Base-by-base conservation (phyloP, 345 rosid species). In the Populus nigra region DNA sequence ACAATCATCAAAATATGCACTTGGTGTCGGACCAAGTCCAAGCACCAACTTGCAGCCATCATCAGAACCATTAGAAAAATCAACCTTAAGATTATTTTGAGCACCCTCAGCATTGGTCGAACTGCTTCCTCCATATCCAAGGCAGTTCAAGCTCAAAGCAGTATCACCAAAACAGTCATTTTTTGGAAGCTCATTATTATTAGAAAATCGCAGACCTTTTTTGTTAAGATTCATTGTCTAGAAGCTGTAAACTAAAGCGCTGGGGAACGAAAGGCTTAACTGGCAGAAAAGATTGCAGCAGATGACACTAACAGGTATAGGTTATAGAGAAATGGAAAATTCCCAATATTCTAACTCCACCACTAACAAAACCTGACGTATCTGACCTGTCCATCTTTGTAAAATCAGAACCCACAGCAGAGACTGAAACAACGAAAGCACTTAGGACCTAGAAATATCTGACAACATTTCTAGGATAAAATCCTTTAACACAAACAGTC, bases 331-430 rank as follows among this genome's bases (percentile, higher is more conserved):
- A 67, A 82, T 74, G 76, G 76, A 73, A 71, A 74, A 35, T n/a
- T 68, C 74, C 78, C 45, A 80, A 73, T 16, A 80, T 72, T 50
- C 76, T 75, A 73, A 85, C 80, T 78, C 98, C 98, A 78, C 94
- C 92, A 74, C 98, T 95, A 69, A 95, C 94, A 85, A 92, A 93
- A 68, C 99, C 99, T 23, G 94, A 92, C 33, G 93, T 93, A 77
- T 93, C 99, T 61, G 88, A 86, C 69, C 99, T 84, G 87, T 92
- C 98, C 94, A 93, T 95, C 83, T 86, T 81, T 39, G 62, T 22
- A 70, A 73, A 63, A 35, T 77, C 69, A 43, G 76, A 59, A 47
- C 33, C 71, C 70, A 55, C 61, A 65, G 61, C 39, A 73, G 16
- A 66, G 23, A 55, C 76, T 69, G 67, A 69, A 78, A 69, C 27